These are phyloP conservation scores for Suhomyces ambrosiae DNA, from an alignment of 1,139 yeast species.

Conservation along the genomic window DNA sequence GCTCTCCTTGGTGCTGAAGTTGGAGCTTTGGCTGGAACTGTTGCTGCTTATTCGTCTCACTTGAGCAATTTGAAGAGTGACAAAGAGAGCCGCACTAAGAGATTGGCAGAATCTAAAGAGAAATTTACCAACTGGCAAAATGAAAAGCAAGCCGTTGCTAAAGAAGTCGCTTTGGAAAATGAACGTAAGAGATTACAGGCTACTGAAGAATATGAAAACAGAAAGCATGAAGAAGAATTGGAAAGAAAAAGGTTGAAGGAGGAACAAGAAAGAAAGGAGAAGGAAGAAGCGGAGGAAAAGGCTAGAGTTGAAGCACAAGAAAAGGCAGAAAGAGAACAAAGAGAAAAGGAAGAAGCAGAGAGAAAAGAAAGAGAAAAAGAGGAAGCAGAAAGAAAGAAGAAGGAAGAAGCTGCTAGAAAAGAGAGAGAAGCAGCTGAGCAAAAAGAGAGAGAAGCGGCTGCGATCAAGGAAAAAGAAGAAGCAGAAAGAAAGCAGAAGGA, in stretches of 20 bases:
- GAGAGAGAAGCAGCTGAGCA: slow-evolving; percentile 15
- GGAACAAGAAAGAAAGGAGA: slow-evolving; percentile 34
- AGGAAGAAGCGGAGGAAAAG: slow-evolving; percentile 34
- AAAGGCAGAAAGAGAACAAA: slow-evolving; percentile 16
- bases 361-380: slow-evolving; percentile 18
- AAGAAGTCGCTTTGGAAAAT: slow-evolving; percentile 39
- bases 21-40: slow-evolving; percentile 43
- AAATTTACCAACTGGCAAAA: slow-evolving; percentile 46
- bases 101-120: slow-evolving; percentile 47
- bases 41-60: slow-evolving; percentile 50
- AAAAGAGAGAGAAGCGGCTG: slow-evolving; percentile 6
- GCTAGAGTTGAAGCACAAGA: slow-evolving; percentile 29
- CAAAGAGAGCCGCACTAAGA: slow-evolving; percentile 36
- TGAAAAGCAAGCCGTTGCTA: slow-evolving; percentile 46
- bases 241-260: slow-evolving; percentile 41
- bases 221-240: slow-evolving; percentile 48
- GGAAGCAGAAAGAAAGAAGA: slow-evolving; percentile 23
- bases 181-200: slow-evolving; percentile 52
- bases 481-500: slow-evolving; percentile 18
- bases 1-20: slow-evolving; percentile 46
- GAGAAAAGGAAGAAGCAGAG: slow-evolving; percentile 22
- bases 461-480: slow-evolving; percentile 23
- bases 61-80: slow-evolving; percentile 43
- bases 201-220: slow-evolving; percentile 50
- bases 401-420: slow-evolving; percentile 31